These are phyloP conservation scores for Ustilago esculenta DNA, from an alignment of 1,284 basidiomycete genomes.

Conservation along the genomic window DNA sequence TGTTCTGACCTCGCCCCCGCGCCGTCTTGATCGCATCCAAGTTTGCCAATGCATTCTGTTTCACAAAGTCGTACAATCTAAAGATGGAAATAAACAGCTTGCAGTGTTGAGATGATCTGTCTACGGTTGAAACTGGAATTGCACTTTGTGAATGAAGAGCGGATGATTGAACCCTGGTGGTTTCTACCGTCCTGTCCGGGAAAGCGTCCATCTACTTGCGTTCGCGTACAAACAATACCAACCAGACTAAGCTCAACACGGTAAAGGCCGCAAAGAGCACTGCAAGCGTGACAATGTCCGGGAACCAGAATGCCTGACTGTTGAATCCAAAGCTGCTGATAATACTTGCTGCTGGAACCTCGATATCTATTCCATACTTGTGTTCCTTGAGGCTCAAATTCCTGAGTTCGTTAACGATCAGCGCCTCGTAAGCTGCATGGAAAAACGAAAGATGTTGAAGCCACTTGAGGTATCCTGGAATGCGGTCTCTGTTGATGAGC, in stretches of 20 bases:
- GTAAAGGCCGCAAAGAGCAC: slow-evolving; percentile 40
- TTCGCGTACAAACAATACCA: slow-evolving; percentile 50
- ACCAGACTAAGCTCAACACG: slow-evolving; percentile 17
- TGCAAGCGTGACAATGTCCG: slow-evolving; percentile 44
- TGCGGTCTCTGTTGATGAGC: slow-evolving; percentile 89
- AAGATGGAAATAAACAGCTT: too few species aligned
- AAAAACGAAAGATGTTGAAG: slow-evolving; percentile 92
- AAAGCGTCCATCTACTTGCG: slow-evolving; percentile 42
- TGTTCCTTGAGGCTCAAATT: slow-evolving; percentile 88
- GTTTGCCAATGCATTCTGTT: too few species aligned
- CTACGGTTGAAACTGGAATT: too few species aligned
- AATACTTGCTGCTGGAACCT: slow-evolving; percentile 54
- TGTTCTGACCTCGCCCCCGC: slow-evolving; percentile 12
- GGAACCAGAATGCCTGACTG: slow-evolving; percentile 53
- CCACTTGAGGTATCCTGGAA: slow-evolving; percentile 80
- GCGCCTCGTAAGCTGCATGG: slow-evolving; percentile 96
- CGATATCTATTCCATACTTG: slow-evolving; percentile 58
- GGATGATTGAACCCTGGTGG: too few species aligned
- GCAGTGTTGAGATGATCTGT: too few species aligned
- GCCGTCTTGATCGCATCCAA: too few species aligned
- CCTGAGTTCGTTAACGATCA: slow-evolving; percentile 92
- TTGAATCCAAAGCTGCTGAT: slow-evolving; percentile 54
- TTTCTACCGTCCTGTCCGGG: too few species aligned
- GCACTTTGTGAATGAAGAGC: too few species aligned
- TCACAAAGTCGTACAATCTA: too few species aligned